These are phyloP conservation scores for Biscutella auriculata DNA, from an alignment of 441 rosid species.

Conservation along the genomic window DNA sequence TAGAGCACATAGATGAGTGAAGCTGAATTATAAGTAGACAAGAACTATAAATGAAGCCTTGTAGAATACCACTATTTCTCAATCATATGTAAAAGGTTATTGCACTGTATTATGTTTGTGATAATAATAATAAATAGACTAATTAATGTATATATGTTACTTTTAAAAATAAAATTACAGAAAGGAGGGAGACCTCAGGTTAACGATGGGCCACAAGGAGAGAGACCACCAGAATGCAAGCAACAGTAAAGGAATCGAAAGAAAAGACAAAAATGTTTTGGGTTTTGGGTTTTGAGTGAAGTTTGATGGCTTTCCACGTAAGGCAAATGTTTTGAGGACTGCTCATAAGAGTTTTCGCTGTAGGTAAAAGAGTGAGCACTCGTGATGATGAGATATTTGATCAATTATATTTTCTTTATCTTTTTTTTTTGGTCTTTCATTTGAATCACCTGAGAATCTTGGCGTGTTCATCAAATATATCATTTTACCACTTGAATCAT, in stretches of 20 bases:
- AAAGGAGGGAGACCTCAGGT: conserved; percentile 35
- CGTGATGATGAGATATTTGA: background rate
- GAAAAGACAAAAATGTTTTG: background rate
- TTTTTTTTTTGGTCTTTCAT: no score
- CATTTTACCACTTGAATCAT: background rate
- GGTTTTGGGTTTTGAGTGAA: conserved; percentile 11
- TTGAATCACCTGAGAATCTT: background rate
- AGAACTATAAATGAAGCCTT: background rate
- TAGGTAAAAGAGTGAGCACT: conserved; percentile 1
- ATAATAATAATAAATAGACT: background rate
- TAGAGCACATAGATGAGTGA: background rate
- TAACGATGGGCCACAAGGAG: conserved; percentile 56
- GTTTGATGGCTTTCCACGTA: background rate
- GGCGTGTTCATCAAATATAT: background rate
- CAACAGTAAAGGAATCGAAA: conserved; percentile 40
- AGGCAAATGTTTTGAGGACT: conserved; percentile 8
- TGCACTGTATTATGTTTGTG: background rate
- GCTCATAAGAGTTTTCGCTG: background rate
- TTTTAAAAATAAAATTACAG: conserved; percentile 18
- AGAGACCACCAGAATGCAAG: conserved; percentile 94
- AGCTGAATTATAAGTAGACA: background rate
- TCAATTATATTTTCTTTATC: background rate
- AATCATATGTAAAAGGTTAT: background rate
- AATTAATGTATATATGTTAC: background rate
- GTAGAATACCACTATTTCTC: background rate